Evolutionary conservation across 179 eudicot species (phyloP).

Genomic region (Sideroxylon spinosum): DNA sequence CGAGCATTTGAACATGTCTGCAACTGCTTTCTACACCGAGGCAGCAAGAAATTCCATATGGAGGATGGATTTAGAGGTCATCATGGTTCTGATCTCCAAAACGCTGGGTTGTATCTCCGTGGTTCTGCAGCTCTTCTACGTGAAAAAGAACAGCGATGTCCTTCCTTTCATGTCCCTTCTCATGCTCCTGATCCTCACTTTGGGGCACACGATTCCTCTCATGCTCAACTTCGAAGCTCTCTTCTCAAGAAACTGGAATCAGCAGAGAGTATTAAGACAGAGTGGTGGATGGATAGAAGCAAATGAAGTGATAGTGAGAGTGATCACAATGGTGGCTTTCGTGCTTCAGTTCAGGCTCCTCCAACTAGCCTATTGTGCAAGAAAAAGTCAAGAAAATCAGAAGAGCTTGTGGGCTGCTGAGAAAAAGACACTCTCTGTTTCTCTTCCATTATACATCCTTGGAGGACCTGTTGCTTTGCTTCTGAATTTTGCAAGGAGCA

Average conservation of each 20-base stretch:
- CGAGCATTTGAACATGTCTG: conserved; percentile 32
- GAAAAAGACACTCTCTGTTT: conserved; percentile 35
- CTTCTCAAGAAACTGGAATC: conserved; percentile 27
- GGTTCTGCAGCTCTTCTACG: conserved; percentile 52
- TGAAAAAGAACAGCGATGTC: conserved; percentile 39
- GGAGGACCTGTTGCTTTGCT: conserved; percentile 44
- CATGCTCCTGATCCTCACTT: conserved; percentile 57
- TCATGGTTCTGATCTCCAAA: conserved; percentile 57
- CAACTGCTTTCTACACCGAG: conserved; percentile 24
- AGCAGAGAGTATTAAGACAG: conserved; percentile 23
- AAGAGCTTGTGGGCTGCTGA: conserved; percentile 39
- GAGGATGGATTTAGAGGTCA: conserved; percentile 72
- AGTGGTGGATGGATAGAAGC: conserved; percentile 54
- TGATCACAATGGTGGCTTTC: conserved; percentile 62
- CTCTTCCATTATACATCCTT: conserved; percentile 35
- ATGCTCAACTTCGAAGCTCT: conserved; percentile 64
- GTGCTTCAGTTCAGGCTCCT: conserved; percentile 58
- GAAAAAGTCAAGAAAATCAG: conserved; percentile 22
- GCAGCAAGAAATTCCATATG: conserved; percentile 34
- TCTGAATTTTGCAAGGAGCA: conserved; percentile 31
- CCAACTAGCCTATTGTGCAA: conserved; percentile 53
- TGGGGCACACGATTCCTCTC: conserved; percentile 66
- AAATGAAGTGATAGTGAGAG: conserved; percentile 56
- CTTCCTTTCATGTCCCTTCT: conserved; percentile 49
- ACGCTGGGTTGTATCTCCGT: conserved; percentile 55